Base-by-base conservation (phyloP, 345 rosid genomes). In the Boechera divaricarpa region DNA sequence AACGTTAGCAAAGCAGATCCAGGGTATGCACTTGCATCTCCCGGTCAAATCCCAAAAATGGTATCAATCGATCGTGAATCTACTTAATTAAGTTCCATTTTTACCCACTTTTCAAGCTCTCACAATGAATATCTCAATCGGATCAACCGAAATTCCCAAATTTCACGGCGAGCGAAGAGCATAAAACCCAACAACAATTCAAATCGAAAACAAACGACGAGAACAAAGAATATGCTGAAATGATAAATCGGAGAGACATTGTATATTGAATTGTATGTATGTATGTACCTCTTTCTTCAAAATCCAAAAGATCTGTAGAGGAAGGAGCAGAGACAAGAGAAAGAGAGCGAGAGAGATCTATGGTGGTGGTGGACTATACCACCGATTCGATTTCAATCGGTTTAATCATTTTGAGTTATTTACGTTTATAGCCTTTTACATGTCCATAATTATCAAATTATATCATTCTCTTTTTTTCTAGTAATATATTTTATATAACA, bases 201-300 rank as follows among this genome's bases (percentile, higher is more conserved):
- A 39, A 15, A 47, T 32, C 9, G 12, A 15, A 9, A 58, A 0
- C 24, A 15, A 48, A 60, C 36, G 24, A 26, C 5, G 48, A 24
- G n/a, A 69, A 26, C 9, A 16, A 6, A 42, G 45, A 42, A 42
- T 38, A 38, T 38, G 36, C 36, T 33, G 36, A 38, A 47, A 47
- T 3, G 44, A 24, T 0, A 55, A 42, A 57, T 62, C 13, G 54
- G 69, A 51, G 41, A 71, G 66, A 60, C 58, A 61, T 36, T 61
- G 52, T n/a, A 15, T n/a, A 21, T 21, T 21, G 24, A 21, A 21
- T 21, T 21, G 24, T 21, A 1, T 13, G 48, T 44, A 5, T 44
- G 52, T 6, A 47, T 0, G 77, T 73, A 73, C 77, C 77, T 73
- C 9, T 53, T 21, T 61, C 32, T 21, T 6, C 16, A 5, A 0